Percentiles rank a stretch among this genome's conserved stretches.
These are phyloP conservation scores for Balakata baccata DNA, from an alignment of 345 rosid genomes.

Conservation along the genomic window DNA sequence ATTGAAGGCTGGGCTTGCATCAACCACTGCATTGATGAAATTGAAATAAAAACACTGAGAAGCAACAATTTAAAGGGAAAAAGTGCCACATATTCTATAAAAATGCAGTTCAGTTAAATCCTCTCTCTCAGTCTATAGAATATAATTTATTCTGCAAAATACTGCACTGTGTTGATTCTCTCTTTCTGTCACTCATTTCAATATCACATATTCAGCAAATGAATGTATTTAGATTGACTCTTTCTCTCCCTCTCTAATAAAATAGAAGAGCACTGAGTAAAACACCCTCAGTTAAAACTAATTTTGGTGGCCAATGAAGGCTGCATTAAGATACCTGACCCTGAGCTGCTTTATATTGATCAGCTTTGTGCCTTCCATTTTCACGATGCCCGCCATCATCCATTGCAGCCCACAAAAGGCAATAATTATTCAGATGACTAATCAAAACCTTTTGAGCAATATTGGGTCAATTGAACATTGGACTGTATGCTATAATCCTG, in stretches of 20 bases:
- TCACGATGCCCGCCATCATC: conserved; percentile 95
- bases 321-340: conserved; percentile 60
- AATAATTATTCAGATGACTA: conserved; percentile 8
- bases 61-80: conserved; percentile 7
- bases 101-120: neutral
- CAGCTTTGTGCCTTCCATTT: conserved; percentile 80
- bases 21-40: conserved; percentile 63
- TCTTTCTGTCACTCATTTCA: neutral
- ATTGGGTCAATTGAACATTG: conserved; percentile 23
- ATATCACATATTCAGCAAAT: neutral
- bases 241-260: neutral
- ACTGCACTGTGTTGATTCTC: neutral
- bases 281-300: neutral
- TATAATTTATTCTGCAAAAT: neutral
- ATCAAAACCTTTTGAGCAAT: conserved; percentile 8
- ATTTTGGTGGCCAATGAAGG: conserved; percentile 9
- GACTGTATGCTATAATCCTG: conserved; percentile 19
- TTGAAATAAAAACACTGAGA: conserved; percentile 18
- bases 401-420: conserved; percentile 41
- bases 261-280: neutral
- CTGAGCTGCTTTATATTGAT: conserved; percentile 69
- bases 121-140: neutral
- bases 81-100: neutral
- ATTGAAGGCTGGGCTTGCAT: conserved; percentile 96
- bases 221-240: neutral